phyloP scores from a whole-genome alignment of 1,284 basidiomycete genomes.

The Moesziomyces sp. region DNA sequence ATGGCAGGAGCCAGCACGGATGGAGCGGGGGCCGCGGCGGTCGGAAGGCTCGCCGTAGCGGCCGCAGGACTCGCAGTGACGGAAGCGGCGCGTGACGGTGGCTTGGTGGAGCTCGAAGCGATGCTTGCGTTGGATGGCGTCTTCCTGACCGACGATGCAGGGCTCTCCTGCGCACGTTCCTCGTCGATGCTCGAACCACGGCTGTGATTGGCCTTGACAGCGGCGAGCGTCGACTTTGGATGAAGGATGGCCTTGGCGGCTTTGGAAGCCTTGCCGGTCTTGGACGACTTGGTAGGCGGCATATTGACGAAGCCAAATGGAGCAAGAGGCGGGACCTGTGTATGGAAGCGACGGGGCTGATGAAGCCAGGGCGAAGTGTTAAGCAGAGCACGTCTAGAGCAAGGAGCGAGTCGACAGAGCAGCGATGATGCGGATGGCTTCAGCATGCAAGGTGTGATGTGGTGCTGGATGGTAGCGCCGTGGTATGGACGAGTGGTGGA shows the following conservation, averaged over 20 bases:
- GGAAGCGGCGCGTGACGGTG: conserved; percentile 13
- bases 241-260: conserved; percentile 40
- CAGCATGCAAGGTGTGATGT: too few species aligned
- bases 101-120: conserved; percentile 12
- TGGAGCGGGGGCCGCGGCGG: background rate
- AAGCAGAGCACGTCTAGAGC: too few species aligned
- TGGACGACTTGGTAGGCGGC: conserved; percentile 21
- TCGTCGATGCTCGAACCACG: conserved; percentile 6
- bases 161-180: background rate
- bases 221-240: conserved; percentile 32
- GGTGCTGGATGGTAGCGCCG: too few species aligned
- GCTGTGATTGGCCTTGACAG: conserved; percentile 19
- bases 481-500: too few species aligned
- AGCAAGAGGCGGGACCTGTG: too few species aligned
- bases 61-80: conserved; percentile 8
- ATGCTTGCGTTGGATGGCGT: conserved; percentile 33
- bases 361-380: too few species aligned
- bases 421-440: too few species aligned
- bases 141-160: conserved; percentile 16
- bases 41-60: conserved; percentile 6
- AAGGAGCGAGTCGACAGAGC: too few species aligned
- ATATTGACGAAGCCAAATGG: conserved; percentile 1
- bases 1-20: conserved; percentile 21
- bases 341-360: too few species aligned
- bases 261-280: conserved; percentile 30